Base-by-base conservation (phyloP, 306 rosid species). In the Fagus crenata region DNA sequence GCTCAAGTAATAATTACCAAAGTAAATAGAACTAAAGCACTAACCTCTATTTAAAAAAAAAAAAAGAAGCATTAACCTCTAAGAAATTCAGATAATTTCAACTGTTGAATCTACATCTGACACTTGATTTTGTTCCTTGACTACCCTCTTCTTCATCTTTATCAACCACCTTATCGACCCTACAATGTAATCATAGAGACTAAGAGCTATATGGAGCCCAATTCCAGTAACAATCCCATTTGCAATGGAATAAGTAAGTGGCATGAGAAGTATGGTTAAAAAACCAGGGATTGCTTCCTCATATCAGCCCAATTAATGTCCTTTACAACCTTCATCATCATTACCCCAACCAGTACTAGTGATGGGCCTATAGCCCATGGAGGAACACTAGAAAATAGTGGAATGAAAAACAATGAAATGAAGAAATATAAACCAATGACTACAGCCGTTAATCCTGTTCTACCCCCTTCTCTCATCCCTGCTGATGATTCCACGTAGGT, bases 281-380 rank as follows among this genome's bases (percentile, higher is more conserved):
- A 95, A 95, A 49, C 96, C 99, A 36, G 99, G 96, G 42, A 78
- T 90, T 4, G 97, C 90, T 1, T 86, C 92, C 69, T 92, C 69
- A 79, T 79, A 53, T 91, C 80, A 1, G 1, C 83, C 98, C 99
- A 95, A 2, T 95, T 84, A n/a, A 95, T 89, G 73, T 92, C 96
- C 88, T 84, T 91, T 82, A 91, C 97, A 75, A 86, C 96, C 84
- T 85, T 92, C 96, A 92, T 92, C 99, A 88, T 95, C 96, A 92
- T 92, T 75, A 87, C 97, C n/a, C 99, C 98, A 56, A 95, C 99
- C 88, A 95, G 74, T 36, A 95, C 91, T 2, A 95, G 77, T 28
- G 99, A 92, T 53, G 99, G 96, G 8, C 99, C 99, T 7, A 89
- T 81, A 1, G 99, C 99, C 98, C 99, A 95, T 13, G 97, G 90